Base-by-base conservation (phyloP, 164 flowering plant species). In the Aristolochia contorta region DNA sequence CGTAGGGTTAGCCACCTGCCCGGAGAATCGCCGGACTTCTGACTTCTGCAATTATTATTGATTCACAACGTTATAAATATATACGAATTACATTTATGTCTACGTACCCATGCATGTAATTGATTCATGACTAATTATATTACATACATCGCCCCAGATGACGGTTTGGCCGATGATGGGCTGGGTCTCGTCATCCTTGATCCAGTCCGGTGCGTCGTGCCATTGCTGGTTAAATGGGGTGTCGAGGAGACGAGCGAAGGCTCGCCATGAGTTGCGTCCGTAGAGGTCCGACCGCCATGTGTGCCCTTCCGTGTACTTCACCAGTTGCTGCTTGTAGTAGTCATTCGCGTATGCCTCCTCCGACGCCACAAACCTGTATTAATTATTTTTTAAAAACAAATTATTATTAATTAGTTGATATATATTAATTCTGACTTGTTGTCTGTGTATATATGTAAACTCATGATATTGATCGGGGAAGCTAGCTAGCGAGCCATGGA, bases 311-410 rank as follows among this genome's bases (percentile, higher is more conserved):
- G 58, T 65, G 50, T 72, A 72, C 0, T 58, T 47, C 7, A 68
- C 69, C 16, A 72, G 58, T 14, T 72, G 72, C 48, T 65, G 69
- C 53, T 72, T 72, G 71, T 72, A 72, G 60, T 67, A 72, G 46
- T 72, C 69, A 37, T 72, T 68, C 25, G 75, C 75, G 46, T 72
- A 68, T 0, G 72, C 63, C 56, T 72, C 75, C 27, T 61, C 58
- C 25, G 75, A 61, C 16, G 75, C 75, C 54, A 72, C 23, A 23
- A 72, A 68, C 54, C 71, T 68, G 27, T 22, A 12, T 32, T 3
- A 32, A 32, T 32, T 3, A 7, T 32, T 2, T 3, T n/a, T n/a
- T n/a, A n/a, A 16, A 9, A 16, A 51, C 24, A 51, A n/a, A n/a
- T n/a, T n/a, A n/a, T n/a, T n/a, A n/a, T n/a, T n/a, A n/a, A n/a